A percentile compares a stretch with the other conserved stretches of the same genome.
Evolutionary conservation across 2,329 filamentous ascomycete genomes (phyloP).

Genomic region (Ophiognomonia clavigignenti-juglandacearum): DNA sequence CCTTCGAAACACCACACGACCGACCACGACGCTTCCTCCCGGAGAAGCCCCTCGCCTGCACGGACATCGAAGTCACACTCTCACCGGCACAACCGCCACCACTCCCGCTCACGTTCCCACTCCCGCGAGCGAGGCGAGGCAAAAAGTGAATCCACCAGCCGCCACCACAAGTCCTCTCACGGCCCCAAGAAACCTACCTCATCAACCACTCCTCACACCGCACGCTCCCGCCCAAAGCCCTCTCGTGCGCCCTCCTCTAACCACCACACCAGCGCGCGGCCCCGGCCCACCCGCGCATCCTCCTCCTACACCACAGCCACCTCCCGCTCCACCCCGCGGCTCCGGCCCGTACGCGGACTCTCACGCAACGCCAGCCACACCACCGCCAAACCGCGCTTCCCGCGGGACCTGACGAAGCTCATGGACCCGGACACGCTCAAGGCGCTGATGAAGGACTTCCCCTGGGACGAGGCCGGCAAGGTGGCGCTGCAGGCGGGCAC

Average conservation of each 20-base stretch:
- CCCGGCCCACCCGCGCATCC: constrained; percentile 8
- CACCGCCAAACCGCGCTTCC: constrained; percentile 3
- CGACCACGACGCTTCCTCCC: neutral
- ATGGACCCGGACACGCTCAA: neutral
- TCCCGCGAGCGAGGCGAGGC: neutral
- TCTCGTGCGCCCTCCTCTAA: constrained; percentile 13
- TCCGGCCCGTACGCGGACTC: constrained; percentile 2
- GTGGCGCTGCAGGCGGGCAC: constrained; percentile 22
- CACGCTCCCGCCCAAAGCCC: constrained; percentile 9
- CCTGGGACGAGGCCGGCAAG: constrained; percentile 18
- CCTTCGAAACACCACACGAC: constrained; percentile 1
- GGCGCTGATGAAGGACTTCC: constrained; percentile 7
- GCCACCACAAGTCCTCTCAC: constrained; percentile 1
- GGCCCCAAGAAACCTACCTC: constrained; percentile 5
- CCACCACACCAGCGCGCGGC: constrained; percentile 5
- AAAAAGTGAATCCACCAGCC: neutral
- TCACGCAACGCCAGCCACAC: constrained; percentile 8
- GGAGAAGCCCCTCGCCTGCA: neutral
- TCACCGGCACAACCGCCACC: constrained; percentile 3
- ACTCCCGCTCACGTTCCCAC: constrained; percentile 3
- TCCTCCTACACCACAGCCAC: constrained; percentile 11
- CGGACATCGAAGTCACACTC: too few species aligned
- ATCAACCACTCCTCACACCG: neutral
- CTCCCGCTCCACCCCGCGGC: neutral
- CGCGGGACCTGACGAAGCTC: neutral